phyloP scores from a whole-genome alignment of 148 eudicot species.

The Vaccinium myrtillus region DNA sequence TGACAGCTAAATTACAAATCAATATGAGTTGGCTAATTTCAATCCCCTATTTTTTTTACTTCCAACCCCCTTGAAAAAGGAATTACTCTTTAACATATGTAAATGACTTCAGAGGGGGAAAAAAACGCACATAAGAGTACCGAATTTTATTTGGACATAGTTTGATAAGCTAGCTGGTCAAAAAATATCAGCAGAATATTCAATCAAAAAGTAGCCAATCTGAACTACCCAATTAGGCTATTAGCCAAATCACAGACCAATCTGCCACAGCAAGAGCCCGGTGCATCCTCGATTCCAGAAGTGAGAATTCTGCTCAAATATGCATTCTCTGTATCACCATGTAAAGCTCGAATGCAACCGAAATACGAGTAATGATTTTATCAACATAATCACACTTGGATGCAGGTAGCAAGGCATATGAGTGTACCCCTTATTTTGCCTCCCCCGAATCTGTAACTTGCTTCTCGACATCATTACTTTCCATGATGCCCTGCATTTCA shows the following conservation, averaged over 20 bases:
- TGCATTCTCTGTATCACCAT: not conserved
- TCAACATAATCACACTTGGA: not conserved
- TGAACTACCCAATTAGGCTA: slow-evolving; percentile 1
- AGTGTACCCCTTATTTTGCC: slow-evolving; percentile 31
- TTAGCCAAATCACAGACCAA: not conserved
- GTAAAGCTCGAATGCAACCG: not conserved
- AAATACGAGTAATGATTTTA: not conserved
- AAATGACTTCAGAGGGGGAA: not conserved
- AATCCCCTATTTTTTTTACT: not conserved
- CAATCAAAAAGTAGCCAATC: not conserved
- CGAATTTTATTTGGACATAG: not conserved
- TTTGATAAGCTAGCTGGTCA: not conserved
- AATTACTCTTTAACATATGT: not conserved
- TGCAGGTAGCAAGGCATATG: not conserved
- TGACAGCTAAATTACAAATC: not conserved
- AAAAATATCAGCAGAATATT: not conserved
- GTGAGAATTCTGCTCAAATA: not conserved
- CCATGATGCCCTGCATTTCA: slow-evolving; percentile 58
- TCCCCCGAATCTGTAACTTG: slow-evolving; percentile 32
- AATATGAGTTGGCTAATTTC: not conserved
- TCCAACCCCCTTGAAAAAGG: not conserved
- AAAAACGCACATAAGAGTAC: not conserved
- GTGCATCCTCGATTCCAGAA: not conserved
- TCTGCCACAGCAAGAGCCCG: not conserved
- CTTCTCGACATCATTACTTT: slow-evolving; percentile 28